phyloP scores from a whole-genome alignment of 1,139 yeast genomes.

The Pichia sp. region DNA sequence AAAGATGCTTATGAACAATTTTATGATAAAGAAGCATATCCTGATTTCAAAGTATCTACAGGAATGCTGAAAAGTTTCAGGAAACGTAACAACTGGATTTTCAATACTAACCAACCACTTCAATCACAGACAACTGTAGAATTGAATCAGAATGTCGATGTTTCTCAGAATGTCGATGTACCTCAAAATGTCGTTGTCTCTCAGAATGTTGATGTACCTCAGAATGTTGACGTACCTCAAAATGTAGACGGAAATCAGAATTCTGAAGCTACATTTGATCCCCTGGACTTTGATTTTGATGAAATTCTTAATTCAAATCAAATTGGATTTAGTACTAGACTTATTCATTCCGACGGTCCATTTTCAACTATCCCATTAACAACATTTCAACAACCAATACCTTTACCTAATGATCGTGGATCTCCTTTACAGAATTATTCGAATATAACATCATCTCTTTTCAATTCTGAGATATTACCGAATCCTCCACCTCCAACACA shows the following conservation, averaged over 20 bases:
- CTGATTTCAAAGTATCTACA: conserved; percentile 21
- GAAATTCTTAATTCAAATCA: conserved; percentile 24
- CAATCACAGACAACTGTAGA: too few relatives aligned
- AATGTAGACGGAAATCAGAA: too few relatives aligned
- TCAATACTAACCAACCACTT: too few relatives aligned
- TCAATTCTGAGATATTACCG: neutral
- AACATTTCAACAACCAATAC: neutral
- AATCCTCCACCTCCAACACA: neutral
- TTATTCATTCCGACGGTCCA: conserved; percentile 29
- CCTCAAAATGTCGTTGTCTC: too few relatives aligned
- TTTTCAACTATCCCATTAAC: neutral
- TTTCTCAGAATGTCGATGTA: too few relatives aligned
- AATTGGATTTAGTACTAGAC: conserved; percentile 29
- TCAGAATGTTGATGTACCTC: too few relatives aligned
- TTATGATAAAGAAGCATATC: conserved; percentile 21
- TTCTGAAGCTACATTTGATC: too few relatives aligned
- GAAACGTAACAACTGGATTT: conserved; percentile 18
- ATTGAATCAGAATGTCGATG: too few relatives aligned
- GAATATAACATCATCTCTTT: neutral
- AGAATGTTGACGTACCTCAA: too few relatives aligned
- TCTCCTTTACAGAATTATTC: neutral
- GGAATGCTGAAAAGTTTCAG: conserved; percentile 30
- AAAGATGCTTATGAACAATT: conserved; percentile 19
- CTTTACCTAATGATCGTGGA: neutral
- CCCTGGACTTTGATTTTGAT: conserved; percentile 21